These are phyloP conservation scores for Amanita exitialis DNA, from an alignment of 768 basidiomycete genomes.

Conservation along the genomic window DNA sequence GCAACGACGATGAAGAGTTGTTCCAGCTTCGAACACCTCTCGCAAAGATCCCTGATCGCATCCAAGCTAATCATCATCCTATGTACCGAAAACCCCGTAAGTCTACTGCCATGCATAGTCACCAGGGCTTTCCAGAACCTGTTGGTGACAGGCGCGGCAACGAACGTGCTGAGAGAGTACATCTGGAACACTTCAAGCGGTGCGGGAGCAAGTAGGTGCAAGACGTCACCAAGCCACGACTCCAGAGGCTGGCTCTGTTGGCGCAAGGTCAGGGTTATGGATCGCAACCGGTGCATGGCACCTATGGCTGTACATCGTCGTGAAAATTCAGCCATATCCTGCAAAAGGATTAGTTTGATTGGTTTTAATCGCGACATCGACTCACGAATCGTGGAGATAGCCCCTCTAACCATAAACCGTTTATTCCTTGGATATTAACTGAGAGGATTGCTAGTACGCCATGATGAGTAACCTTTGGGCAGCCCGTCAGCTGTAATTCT, in stretches of 20 bases:
- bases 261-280: constrained; percentile 49
- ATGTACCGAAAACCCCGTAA: constrained; percentile 54
- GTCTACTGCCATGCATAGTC: constrained; percentile 34
- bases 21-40: constrained; percentile 40
- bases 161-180: constrained; percentile 37
- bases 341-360: not conserved
- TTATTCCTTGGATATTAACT: constrained; percentile 33
- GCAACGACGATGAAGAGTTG: constrained; percentile 56
- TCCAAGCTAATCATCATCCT: constrained; percentile 45
- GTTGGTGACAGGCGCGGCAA: constrained; percentile 29
- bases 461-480: constrained; percentile 53
- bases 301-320: constrained; percentile 21
- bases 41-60: constrained; percentile 44
- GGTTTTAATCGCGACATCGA: not conserved
- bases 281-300: constrained; percentile 33
- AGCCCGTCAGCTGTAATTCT: constrained; percentile 54
- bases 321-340: constrained; percentile 48
- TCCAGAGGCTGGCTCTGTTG: constrained; percentile 20
- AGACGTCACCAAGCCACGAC: constrained; percentile 35
- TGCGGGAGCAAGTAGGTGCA: constrained; percentile 31
- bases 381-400: constrained; percentile 51
- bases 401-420: constrained; percentile 50
- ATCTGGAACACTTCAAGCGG: constrained; percentile 56
- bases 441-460: constrained; percentile 46
- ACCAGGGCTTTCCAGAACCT: constrained; percentile 45